Conservation (phyloP, 2,329 filamentous ascomycete species). For the Stromatinia cepivora region DNA sequence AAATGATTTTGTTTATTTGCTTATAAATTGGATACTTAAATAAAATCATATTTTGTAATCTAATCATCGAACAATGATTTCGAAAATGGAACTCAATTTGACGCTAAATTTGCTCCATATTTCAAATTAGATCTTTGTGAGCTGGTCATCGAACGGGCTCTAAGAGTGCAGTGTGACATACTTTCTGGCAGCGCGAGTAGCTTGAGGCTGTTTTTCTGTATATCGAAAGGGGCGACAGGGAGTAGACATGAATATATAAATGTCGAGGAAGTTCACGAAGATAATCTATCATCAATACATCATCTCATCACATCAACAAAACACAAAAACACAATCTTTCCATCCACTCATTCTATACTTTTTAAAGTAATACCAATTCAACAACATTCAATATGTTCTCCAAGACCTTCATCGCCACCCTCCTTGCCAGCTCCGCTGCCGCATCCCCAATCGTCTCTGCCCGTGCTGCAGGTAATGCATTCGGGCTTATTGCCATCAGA, state of each 20-base stretch:
- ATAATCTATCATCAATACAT: not conserved
- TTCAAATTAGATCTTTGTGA: no score
- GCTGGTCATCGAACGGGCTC: no score
- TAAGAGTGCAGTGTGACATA: no score
- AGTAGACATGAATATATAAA: conserved; percentile 13
- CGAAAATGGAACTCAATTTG: no score
- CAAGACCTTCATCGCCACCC: conserved; percentile 24
- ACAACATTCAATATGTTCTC: conserved; percentile 24
- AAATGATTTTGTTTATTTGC: no score
- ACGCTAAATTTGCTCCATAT: no score
- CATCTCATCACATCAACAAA: conserved; percentile 6
- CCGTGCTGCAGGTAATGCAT: not conserved
- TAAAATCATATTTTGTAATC: no score
- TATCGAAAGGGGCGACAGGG: not conserved
- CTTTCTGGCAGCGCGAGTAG: no score
- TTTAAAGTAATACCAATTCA: conserved; percentile 2
- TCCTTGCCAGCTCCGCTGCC: conserved; percentile 23
- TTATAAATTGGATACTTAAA: no score
- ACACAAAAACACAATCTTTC: not conserved
- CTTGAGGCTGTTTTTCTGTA: not conserved
- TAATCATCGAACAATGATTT: no score
- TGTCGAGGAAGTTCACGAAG: conserved; percentile 2
- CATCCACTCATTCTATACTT: not conserved
- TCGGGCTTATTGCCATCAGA: conserved; percentile 28
- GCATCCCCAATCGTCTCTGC: conserved; percentile 18